Percentiles rank a stretch among this genome's conserved stretches.
These are phyloP conservation scores for Karstenula rhodostoma DNA, from an alignment of 2,329 filamentous ascomycete species.

Conservation along the genomic window DNA sequence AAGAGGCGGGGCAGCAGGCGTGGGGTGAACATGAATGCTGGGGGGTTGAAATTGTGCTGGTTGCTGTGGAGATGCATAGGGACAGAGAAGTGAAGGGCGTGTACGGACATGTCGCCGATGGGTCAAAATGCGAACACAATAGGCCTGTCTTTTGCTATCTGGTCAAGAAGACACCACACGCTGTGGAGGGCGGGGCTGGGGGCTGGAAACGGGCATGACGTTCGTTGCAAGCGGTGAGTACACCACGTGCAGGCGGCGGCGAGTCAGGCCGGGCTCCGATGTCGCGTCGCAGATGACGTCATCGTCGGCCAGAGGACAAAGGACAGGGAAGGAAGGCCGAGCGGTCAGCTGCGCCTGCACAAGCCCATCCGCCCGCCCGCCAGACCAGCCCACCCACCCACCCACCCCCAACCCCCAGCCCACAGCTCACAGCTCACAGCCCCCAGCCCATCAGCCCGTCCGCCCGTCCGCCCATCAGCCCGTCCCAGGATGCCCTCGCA, in stretches of 20 bases:
- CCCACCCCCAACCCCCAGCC: too few species aligned
- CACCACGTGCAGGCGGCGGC: not conserved
- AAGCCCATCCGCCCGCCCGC: not conserved
- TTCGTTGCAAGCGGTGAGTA: too few species aligned
- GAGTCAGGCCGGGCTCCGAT: not conserved
- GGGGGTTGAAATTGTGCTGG: not conserved
- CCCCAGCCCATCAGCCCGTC: too few species aligned
- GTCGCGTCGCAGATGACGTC: not conserved
- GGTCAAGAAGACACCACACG: too few species aligned
- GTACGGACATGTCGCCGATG: not conserved
- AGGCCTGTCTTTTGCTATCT: too few species aligned
- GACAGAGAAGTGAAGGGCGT: not conserved
- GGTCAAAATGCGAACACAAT: too few species aligned
- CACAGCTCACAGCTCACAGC: too few species aligned
- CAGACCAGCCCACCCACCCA: too few species aligned
- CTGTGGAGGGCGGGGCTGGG: too few species aligned
- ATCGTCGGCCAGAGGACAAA: not conserved
- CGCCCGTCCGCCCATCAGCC: not conserved
- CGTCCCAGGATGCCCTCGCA: conserved; percentile 3
- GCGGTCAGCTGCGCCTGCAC: not conserved
- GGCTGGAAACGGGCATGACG: too few species aligned
- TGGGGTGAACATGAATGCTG: not conserved
- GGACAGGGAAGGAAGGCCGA: not conserved
- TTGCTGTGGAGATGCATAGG: not conserved
- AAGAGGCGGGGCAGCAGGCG: not conserved